Conservation (phyloP, 2,329 filamentous ascomycete genomes). For the Leptographium lundbergii region DNA sequence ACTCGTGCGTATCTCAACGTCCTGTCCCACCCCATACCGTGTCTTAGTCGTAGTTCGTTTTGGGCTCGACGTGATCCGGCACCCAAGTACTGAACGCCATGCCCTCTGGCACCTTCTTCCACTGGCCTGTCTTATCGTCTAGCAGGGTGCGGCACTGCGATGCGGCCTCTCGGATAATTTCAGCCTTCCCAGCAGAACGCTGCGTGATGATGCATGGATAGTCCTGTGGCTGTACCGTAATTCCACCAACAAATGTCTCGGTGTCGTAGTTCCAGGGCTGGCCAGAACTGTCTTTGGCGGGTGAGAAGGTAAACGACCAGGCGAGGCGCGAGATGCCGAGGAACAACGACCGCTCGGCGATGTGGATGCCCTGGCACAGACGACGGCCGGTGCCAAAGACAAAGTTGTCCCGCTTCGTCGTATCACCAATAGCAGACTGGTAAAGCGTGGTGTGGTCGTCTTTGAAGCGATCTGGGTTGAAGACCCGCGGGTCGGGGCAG, state of each 20-base stretch:
- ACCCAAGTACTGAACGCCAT: constrained; percentile 6
- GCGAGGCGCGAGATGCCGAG: constrained; percentile 33
- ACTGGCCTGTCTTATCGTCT: not conserved
- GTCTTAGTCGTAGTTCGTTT: not conserved
- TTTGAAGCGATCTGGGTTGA: constrained; percentile 28
- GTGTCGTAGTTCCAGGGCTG: not conserved
- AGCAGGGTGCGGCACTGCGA: not conserved
- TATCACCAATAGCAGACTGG: constrained; percentile 16
- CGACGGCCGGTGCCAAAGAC: constrained; percentile 43
- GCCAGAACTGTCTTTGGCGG: not conserved
- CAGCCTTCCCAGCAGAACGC: not conserved
- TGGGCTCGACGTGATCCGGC: not conserved
- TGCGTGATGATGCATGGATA: constrained; percentile 2
- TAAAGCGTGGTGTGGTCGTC: constrained; percentile 15
- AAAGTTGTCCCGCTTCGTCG: constrained; percentile 35
- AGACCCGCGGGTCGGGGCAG: constrained; percentile 26
- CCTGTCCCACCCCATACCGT: too few species aligned
- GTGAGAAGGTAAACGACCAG: constrained; percentile 26
- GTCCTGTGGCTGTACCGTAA: constrained; percentile 2
- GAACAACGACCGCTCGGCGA: constrained; percentile 36
- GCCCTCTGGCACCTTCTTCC: constrained; percentile 2
- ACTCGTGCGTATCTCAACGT: not conserved
- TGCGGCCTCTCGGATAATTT: not conserved
- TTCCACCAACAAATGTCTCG: constrained; percentile 1
- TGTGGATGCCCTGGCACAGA: constrained; percentile 44